These are phyloP conservation scores for Sicyos baderoa DNA, from an alignment of 306 rosid species.

Conservation along the genomic window DNA sequence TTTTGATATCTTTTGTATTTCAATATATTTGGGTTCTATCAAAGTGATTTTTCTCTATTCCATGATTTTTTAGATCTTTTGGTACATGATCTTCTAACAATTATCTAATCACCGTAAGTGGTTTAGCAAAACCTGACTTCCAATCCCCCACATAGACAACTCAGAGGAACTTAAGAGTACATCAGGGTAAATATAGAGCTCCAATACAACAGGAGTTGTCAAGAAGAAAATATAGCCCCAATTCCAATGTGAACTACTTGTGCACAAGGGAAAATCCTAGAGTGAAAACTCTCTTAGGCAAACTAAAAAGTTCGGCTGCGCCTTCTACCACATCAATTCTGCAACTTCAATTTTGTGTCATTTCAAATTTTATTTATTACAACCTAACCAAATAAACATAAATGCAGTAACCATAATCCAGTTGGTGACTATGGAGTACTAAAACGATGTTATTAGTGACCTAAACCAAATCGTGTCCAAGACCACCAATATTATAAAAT, in stretches of 20 bases:
- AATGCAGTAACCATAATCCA: background rate
- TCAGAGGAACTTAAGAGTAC: background rate
- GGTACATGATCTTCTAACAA: too few species aligned
- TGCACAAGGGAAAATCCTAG: background rate
- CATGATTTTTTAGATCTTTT: too few species aligned
- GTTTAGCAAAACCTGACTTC: too few species aligned
- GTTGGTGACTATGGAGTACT: background rate
- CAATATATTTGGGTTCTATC: too few species aligned
- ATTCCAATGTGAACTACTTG: conserved; percentile 1
- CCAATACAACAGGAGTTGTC: background rate
- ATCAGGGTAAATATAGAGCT: background rate
- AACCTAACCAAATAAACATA: conserved; percentile 3
- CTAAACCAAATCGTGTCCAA: background rate
- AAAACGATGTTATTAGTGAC: conserved; percentile 6
- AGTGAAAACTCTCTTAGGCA: background rate
- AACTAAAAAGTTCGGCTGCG: background rate
- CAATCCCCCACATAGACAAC: too few species aligned
- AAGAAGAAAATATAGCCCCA: background rate
- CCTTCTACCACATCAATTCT: conserved; percentile 3
- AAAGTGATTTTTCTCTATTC: too few species aligned
- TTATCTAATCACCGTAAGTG: too few species aligned
- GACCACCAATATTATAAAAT: background rate
- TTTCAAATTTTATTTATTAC: background rate
- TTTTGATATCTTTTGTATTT: too few species aligned
- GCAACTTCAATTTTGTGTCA: background rate